Evolutionary conservation across 208 protist genomes (phyloP).

Genomic region (Acanthamoeba healyi): DNA sequence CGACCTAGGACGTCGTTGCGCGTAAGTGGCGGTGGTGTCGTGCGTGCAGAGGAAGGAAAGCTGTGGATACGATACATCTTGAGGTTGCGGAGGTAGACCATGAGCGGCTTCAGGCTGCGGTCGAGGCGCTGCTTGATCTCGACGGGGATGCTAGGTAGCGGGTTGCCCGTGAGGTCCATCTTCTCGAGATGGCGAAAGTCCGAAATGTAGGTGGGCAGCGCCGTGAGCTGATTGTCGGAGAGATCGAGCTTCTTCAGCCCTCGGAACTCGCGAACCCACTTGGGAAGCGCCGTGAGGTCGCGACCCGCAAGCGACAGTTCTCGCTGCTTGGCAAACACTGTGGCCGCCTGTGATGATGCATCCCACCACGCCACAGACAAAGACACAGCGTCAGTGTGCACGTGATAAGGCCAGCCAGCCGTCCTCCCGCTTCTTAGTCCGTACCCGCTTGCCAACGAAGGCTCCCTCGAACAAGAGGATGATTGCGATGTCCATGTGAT

Average conservation of each 20-base stretch:
- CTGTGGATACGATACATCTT: slow-evolving; percentile 62
- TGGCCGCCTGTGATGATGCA: not conserved
- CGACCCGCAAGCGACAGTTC: slow-evolving; percentile 27
- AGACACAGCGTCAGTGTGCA: not conserved
- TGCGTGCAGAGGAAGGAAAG: too few species aligned
- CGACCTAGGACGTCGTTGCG: too few species aligned
- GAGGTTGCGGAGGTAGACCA: slow-evolving; percentile 63
- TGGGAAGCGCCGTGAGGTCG: slow-evolving; percentile 21
- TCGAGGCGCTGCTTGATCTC: slow-evolving; percentile 66
- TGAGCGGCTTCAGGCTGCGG: slow-evolving; percentile 54
- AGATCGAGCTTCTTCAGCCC: slow-evolving; percentile 30
- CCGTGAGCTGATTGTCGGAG: slow-evolving; percentile 46
- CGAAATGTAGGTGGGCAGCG: slow-evolving; percentile 50
- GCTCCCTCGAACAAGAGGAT: slow-evolving; percentile 10
- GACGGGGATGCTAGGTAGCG: slow-evolving; percentile 48
- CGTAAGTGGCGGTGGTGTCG: too few species aligned
- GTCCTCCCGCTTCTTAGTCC: too few species aligned
- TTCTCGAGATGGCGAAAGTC: slow-evolving; percentile 42
- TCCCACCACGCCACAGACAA: not conserved
- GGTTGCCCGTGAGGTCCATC: slow-evolving; percentile 31
- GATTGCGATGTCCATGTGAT: not conserved
- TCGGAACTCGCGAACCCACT: slow-evolving; percentile 34
- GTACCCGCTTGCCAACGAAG: not conserved
- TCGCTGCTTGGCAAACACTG: not conserved
- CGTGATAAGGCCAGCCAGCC: too few species aligned